A percentile compares a stretch with the other conserved stretches of the same genome.
Evolutionary conservation across 495 filamentous ascomycete species (phyloP).

Genomic region (Lasiosphaeria miniovina): DNA sequence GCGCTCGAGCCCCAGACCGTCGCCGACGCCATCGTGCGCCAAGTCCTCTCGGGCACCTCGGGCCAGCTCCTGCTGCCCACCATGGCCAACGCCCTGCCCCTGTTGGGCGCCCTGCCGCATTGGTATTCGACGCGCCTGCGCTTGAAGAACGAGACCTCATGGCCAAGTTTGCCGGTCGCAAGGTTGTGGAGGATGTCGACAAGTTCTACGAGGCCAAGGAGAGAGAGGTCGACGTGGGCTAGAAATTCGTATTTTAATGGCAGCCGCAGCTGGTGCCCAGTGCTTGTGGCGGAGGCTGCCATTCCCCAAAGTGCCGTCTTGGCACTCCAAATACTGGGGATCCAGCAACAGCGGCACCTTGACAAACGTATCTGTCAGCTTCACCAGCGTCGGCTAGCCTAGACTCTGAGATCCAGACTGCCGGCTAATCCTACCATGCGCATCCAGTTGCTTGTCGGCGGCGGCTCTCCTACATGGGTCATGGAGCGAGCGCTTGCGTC

Average conservation of each 20-base stretch:
- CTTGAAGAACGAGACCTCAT: constrained; percentile 38
- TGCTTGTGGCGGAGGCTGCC: too few species aligned
- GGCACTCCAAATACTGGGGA: neutral
- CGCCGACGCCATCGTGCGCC: constrained; percentile 58
- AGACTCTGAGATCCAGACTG: too few species aligned
- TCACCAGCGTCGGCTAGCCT: too few species aligned
- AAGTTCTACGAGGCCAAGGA: constrained; percentile 40
- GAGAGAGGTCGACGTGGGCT: constrained; percentile 10
- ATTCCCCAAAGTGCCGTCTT: too few species aligned
- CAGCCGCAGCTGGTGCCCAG: too few species aligned
- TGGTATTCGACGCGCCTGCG: constrained; percentile 44
- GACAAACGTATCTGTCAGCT: too few species aligned
- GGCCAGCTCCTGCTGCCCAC: constrained; percentile 55
- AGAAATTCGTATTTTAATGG: too few species aligned
- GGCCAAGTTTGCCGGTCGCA: constrained; percentile 43
- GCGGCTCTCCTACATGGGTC: too few species aligned
- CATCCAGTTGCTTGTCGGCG: too few species aligned
- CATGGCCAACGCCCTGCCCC: constrained; percentile 33
- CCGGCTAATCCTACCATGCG: too few species aligned
- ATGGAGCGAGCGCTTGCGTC: too few species aligned
- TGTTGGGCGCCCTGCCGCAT: constrained; percentile 39
- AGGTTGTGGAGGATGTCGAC: constrained; percentile 48
- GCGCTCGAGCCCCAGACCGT: constrained; percentile 60
- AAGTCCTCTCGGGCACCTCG: constrained; percentile 56
- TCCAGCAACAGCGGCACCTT: constrained; percentile 20